phyloP scores from a whole-genome alignment of 352 stramenopile species.

The Phytopythium mirpurense region DNA sequence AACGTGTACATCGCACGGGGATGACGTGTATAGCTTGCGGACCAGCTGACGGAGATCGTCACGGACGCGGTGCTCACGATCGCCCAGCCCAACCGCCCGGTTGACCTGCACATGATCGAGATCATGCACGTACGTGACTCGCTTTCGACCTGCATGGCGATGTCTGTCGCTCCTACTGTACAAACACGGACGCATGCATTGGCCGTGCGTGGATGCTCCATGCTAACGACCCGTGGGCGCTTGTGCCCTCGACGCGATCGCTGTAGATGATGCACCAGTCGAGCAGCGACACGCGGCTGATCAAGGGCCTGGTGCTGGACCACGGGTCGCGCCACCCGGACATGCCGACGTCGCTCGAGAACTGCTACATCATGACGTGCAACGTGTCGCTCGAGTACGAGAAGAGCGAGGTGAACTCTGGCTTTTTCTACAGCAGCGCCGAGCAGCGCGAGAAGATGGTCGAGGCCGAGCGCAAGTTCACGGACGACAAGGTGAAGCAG shows the following conservation, averaged over 20 bases:
- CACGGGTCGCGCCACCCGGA: conserved; percentile 98
- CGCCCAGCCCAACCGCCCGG: conserved; percentile 66
- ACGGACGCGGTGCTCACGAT: conserved; percentile 97
- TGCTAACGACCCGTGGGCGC: neutral
- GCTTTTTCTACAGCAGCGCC: conserved; percentile 99
- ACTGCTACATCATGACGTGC: conserved; percentile 98
- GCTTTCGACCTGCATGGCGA: neutral
- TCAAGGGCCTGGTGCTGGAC: conserved; percentile 97
- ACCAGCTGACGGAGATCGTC: conserved; percentile 95
- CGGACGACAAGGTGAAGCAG: conserved; percentile 94
- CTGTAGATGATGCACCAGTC: conserved; percentile 94
- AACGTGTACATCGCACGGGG: too few species aligned
- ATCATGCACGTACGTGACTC: conserved; percentile 90
- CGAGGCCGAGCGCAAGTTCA: conserved; percentile 93
- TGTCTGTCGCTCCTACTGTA: too few species aligned
- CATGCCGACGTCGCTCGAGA: conserved; percentile 97
- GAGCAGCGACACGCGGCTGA: conserved; percentile 90
- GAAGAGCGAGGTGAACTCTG: conserved; percentile 98
- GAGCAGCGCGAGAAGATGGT: conserved; percentile 98
- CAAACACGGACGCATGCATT: too few species aligned
- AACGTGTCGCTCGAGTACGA: conserved; percentile 99
- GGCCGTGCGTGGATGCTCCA: neutral
- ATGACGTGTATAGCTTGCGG: conserved; percentile 37
- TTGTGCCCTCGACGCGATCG: conserved; percentile 15
- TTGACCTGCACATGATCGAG: conserved; percentile 99